Base-by-base conservation (phyloP, 2,329 filamentous ascomycete genomes). In the Kalaharituber pfeilii region DNA sequence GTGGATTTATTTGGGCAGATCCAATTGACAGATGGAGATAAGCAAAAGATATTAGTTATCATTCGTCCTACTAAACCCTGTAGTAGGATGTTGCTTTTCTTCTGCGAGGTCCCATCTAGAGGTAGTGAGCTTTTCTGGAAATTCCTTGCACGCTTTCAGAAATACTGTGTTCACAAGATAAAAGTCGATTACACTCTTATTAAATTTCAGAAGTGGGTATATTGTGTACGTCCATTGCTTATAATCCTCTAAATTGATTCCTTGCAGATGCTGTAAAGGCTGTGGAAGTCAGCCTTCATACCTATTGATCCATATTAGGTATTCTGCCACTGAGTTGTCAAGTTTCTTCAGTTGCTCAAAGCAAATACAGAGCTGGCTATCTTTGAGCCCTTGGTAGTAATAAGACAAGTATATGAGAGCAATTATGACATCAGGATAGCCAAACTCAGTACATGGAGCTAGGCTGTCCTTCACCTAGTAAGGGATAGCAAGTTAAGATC, bases 41-140 rank as follows among this genome's bases (percentile, higher is more conserved):
- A 81, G 82, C 0, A 85, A 66, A 28, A 82, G 69, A 0, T 66
- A 68, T 33, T 73, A 70, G 20, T 75, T 78, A 62, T 86, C 81
- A 45, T 83, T 85, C 0, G 82, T 86, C 0, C 82, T 82, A 6
- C 78, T 82, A 63, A 87, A 86, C 0, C 82, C 82, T 0, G 80
- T 84, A 0, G 80, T 82, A 1, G 73, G 57, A 1, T 67, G 62
- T 36, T 56, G 20, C 29, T 51, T 29, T 24, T 49, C 15, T 25
- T 53, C 25, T 54, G 62, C 25, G 1, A 85, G 68, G 59, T 85
- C 81, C 81, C 81, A 86, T 0, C 78, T 79, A 0, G 78, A 82
- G 0, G 78, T 74, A 30, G 80, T 76, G 0, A 85, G 65, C 57
- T 84, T 84, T 7, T 73, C 63, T 0, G 69, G 69, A 57, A 84